phyloP scores from a whole-genome alignment of 2,329 filamentous ascomycete species.

The Fusarium duplospermum region DNA sequence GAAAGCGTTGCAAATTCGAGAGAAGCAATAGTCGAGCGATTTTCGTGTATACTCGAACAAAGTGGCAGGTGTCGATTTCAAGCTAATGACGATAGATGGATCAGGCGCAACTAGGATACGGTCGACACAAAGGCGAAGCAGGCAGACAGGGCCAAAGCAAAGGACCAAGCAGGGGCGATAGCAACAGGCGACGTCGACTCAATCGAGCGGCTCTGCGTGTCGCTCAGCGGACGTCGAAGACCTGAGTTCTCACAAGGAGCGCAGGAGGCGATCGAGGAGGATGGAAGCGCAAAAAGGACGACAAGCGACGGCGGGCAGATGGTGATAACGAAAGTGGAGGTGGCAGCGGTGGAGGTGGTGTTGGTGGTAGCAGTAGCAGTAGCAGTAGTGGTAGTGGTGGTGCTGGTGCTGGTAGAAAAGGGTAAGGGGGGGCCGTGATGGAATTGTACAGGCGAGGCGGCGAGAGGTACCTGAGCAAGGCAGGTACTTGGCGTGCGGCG shows the following conservation, averaged over 20 bases:
- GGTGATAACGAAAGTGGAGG: conserved; percentile 32
- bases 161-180: conserved; percentile 6
- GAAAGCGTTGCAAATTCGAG: conserved; percentile 8
- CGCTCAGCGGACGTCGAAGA: conserved; percentile 24
- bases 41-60: conserved; percentile 1
- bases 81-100: conserved; percentile 18
- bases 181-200: conserved; percentile 15
- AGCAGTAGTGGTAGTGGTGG: conserved; percentile 15
- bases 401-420: conserved; percentile 31
- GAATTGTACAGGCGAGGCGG: conserved; percentile 37
- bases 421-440: conserved; percentile 34
- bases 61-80: conserved; percentile 13
- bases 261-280: conserved; percentile 25
- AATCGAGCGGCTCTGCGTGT: conserved; percentile 32
- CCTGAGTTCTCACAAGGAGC: conserved; percentile 28
- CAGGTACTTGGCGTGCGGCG: conserved; percentile 27
- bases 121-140: conserved; percentile 25
- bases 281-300: conserved; percentile 34
- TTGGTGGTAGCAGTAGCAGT: conserved; percentile 34
- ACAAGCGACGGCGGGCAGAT: conserved; percentile 36
- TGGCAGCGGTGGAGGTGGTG: conserved; percentile 2
- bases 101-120: conserved; percentile 22
- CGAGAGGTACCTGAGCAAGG: conserved; percentile 32
- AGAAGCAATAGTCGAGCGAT: conserved; percentile 11
- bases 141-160: conserved; percentile 20